phyloP scores from a whole-genome alignment of 805 yeast genomes.

The Yueomyces sp. region DNA sequence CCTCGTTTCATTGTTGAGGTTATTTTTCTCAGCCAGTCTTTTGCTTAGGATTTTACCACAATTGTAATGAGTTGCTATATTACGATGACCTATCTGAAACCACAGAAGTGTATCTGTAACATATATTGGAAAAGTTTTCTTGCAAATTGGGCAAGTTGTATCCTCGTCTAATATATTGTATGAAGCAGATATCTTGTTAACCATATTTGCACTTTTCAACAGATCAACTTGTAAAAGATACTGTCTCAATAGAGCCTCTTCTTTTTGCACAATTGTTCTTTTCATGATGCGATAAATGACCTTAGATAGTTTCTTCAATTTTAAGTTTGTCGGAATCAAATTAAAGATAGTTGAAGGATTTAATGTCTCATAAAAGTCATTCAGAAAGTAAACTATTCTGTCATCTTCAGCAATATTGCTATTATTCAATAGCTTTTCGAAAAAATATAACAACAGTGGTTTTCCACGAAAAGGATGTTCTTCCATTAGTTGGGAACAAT shows the following conservation, averaged over 20 bases:
- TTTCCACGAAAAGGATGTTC: slow-evolving; percentile 28
- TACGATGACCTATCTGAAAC: slow-evolving; percentile 7
- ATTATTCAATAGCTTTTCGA: slow-evolving; percentile 24
- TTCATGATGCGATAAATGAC: slow-evolving; percentile 36
- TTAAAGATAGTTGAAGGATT: slow-evolving; percentile 26
- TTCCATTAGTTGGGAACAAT: slow-evolving; percentile 7
- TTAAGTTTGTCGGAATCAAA: slow-evolving; percentile 37
- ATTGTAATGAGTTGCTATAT: slow-evolving; percentile 13
- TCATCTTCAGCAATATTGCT: background rate
- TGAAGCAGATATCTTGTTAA: slow-evolving; percentile 27
- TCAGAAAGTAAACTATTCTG: slow-evolving; percentile 11
- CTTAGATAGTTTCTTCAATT: slow-evolving; percentile 28
- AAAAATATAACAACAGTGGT: slow-evolving; percentile 25
- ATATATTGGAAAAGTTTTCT: slow-evolving; percentile 22
- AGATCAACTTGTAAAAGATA: slow-evolving; percentile 43
- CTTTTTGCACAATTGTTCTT: slow-evolving; percentile 26
- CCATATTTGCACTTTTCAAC: slow-evolving; percentile 31
- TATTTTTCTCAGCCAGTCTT: slow-evolving; percentile 2
- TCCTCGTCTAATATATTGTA: slow-evolving; percentile 29
- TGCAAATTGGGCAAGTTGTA: slow-evolving; percentile 46
- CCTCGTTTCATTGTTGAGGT: background rate
- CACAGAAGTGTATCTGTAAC: slow-evolving; percentile 11
- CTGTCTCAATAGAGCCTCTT: slow-evolving; percentile 29
- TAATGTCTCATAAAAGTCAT: slow-evolving; percentile 14
- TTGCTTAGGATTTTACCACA: slow-evolving; percentile 16